phyloP scores from a whole-genome alignment of 805 yeast genomes.

The Suhomyces xylopsoci region DNA sequence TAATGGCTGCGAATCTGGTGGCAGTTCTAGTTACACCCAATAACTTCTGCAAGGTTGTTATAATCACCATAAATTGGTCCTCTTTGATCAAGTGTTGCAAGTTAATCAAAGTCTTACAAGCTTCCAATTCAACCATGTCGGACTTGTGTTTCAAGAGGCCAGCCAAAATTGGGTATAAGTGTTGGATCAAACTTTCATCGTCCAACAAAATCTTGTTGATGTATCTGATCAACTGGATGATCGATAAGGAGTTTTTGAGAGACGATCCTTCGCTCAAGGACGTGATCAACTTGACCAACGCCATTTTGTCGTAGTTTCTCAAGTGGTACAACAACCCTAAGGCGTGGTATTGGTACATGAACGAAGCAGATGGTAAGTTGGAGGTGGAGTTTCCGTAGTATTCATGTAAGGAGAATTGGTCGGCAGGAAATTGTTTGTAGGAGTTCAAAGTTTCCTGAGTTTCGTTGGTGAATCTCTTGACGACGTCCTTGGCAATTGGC shows the following conservation, averaged over 20 bases:
- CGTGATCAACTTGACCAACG: conserved; percentile 84
- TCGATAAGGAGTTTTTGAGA: conserved; percentile 77
- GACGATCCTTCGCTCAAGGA: conserved; percentile 60
- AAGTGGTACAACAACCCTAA: conserved; percentile 84
- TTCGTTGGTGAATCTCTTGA: conserved; percentile 91
- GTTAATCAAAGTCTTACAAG: conserved; percentile 69
- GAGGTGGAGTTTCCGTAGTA: conserved; percentile 52
- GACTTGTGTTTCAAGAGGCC: conserved; percentile 75
- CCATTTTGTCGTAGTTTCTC: conserved; percentile 90
- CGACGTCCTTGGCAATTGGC: conserved; percentile 87
- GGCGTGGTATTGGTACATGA: conserved; percentile 93
- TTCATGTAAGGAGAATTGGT: conserved; percentile 52
- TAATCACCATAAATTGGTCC: conserved; percentile 67
- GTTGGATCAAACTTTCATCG: conserved; percentile 60
- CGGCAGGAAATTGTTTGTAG: conserved; percentile 49
- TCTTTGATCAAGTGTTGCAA: conserved; percentile 53
- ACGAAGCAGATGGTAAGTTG: conserved; percentile 63
- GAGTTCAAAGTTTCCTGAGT: conserved; percentile 84
- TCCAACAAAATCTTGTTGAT: conserved; percentile 69
- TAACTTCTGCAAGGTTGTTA: conserved; percentile 70
- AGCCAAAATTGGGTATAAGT: conserved; percentile 62
- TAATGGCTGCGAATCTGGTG: conserved; percentile 88
- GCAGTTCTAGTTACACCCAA: conserved; percentile 86
- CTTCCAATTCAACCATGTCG: conserved; percentile 90
- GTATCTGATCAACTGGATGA: conserved; percentile 80